A percentile compares a stretch with the other conserved stretches of the same genome.
Evolutionary conservation across 192 early-diverging fungal species (phyloP).

Genomic region (Piromyces sp.): DNA sequence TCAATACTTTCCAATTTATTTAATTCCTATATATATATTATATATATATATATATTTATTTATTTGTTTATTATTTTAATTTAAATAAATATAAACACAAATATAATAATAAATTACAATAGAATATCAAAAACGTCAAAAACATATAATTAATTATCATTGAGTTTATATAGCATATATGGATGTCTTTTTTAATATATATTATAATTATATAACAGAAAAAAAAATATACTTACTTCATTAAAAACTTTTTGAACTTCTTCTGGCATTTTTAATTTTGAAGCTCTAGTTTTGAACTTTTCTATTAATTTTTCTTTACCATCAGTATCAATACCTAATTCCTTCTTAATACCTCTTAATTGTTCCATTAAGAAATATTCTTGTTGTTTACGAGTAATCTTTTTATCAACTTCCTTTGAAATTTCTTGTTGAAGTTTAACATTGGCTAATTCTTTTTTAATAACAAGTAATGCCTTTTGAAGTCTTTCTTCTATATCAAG

Average conservation of each 20-base stretch:
- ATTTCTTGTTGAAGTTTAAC: constrained; percentile 96
- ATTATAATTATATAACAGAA: background rate
- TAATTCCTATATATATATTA: background rate
- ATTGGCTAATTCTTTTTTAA: constrained; percentile 96
- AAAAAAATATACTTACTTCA: constrained; percentile 34
- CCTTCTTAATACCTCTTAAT: constrained; percentile 97
- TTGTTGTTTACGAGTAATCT: constrained; percentile 90
- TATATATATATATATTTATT: too few species aligned
- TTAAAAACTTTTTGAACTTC: constrained; percentile 91
- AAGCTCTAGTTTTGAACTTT: constrained; percentile 75
- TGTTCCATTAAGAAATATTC: constrained; percentile 99
- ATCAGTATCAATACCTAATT: constrained; percentile 90
- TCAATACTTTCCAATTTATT: background rate
- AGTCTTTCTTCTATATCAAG: constrained; percentile 77
- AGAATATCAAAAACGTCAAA: too few species aligned
- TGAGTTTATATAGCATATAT: too few species aligned
- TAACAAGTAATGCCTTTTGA: constrained; percentile 74
- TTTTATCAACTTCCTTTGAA: constrained; percentile 89
- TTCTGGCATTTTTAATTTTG: constrained; percentile 73
- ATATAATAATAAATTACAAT: too few species aligned
- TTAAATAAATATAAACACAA: too few species aligned
- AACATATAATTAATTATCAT: too few species aligned
- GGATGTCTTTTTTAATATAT: too few species aligned
- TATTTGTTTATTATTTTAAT: background rate
- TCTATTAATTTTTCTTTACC: constrained; percentile 96